Percentiles rank a stretch among this genome's conserved stretches.
phyloP scores from a whole-genome alignment of 805 yeast genomes.

The Nematodospora valgi region DNA sequence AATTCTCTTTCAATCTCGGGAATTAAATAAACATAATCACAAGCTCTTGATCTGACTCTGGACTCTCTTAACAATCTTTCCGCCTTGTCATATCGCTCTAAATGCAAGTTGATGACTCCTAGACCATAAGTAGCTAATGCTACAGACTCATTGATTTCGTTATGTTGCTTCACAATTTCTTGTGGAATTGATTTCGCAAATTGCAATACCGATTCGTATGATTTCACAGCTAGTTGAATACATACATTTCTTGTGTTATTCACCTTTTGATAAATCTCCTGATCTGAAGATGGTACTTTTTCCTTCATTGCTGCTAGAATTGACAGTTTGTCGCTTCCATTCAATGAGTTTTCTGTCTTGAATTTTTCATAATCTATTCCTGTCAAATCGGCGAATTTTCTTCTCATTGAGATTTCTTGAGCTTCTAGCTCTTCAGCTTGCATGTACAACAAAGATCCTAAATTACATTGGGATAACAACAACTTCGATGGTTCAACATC shows the following conservation, averaged over 20 bases:
- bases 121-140: conserved; percentile 82
- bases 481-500: conserved; percentile 64
- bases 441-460: conserved; percentile 66
- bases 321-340: conserved; percentile 5
- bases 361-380: conserved; percentile 21
- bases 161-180: conserved; percentile 18
- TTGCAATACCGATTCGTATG: conserved; percentile 34
- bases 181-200: conserved; percentile 30
- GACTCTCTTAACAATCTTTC: conserved; percentile 64
- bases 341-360: conserved; percentile 8
- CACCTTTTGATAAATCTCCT: conserved; percentile 16
- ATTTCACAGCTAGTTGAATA: conserved; percentile 26
- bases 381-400: conserved; percentile 20
- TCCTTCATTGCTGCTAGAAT: conserved; percentile 2
- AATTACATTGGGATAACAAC: conserved; percentile 61
- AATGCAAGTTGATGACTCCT: conserved; percentile 73
- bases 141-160: conserved; percentile 54
- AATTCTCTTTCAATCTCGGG: conserved; percentile 66
- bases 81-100: conserved; percentile 54
- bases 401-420: conserved; percentile 31
- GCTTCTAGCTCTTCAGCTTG: conserved; percentile 64
- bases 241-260: conserved; percentile 20
- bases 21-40: conserved; percentile 61
- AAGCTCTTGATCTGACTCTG: conserved; percentile 62
- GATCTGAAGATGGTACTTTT: conserved; percentile 18